phyloP scores from a whole-genome alignment of 2,329 filamentous ascomycete species.

The Colletotrichum euphorbiae region DNA sequence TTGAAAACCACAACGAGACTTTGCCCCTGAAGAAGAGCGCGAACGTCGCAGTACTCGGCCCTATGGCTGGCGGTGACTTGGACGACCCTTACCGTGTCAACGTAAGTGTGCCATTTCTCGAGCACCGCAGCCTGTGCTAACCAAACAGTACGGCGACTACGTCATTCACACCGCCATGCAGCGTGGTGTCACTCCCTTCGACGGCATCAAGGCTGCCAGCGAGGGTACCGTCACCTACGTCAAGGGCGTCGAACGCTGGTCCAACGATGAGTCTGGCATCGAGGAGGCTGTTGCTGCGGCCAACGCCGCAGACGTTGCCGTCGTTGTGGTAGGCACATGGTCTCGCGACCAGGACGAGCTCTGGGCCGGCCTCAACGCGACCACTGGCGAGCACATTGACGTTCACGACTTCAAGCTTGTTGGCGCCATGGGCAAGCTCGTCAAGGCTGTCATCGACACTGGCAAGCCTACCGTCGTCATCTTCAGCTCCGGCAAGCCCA shows the following conservation, averaged over 20 bases:
- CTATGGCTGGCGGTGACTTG: constrained; percentile 74
- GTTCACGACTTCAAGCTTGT: constrained; percentile 72
- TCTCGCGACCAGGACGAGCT: constrained; percentile 78
- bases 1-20: constrained; percentile 67
- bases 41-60: constrained; percentile 79
- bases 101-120: constrained; percentile 52
- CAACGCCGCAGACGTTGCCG: constrained; percentile 74
- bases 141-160: constrained; percentile 75
- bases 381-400: constrained; percentile 81
- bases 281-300: constrained; percentile 74
- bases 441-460: constrained; percentile 74
- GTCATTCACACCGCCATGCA: constrained; percentile 74
- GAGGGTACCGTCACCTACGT: constrained; percentile 73
- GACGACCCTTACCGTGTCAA: constrained; percentile 61
- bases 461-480: constrained; percentile 76
- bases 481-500: constrained; percentile 76
- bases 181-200: constrained; percentile 75
- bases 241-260: constrained; percentile 79
- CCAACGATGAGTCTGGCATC: constrained; percentile 75
- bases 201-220: constrained; percentile 73
- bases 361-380: constrained; percentile 78
- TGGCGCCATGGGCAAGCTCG: constrained; percentile 75
- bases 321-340: constrained; percentile 82
- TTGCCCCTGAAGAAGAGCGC: constrained; percentile 71
- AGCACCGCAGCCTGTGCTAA: neutral